Evolutionary conservation across 2,329 filamentous ascomycete species (phyloP), one percentile per base, ranked within the genome.

Genomic region (Moelleriella libera): DNA sequence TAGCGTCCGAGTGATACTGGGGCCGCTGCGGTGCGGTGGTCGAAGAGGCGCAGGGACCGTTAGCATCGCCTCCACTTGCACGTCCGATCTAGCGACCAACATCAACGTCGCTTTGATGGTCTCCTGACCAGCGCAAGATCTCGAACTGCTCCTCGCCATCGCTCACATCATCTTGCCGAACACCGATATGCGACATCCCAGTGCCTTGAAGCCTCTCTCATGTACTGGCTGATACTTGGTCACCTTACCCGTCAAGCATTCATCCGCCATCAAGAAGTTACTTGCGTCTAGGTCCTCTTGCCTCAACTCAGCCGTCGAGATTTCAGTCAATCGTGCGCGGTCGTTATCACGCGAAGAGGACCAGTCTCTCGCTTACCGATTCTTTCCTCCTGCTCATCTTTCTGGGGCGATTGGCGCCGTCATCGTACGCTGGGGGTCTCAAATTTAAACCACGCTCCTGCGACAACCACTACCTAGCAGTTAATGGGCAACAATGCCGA

Each of bases 401-500:
- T 21, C 21, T 21, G 21, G 21, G 21, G 21, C 21, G 21, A 21
- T 21, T 21, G 21, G 21, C 8, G 34, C 34, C 34, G 34, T 37
- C 34, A 37, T 37, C 12, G 34, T 9, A 8, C 34, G 34, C 21
- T 21, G 21, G 3, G 3, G 21, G 21, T 21, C 21, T 21, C 2
- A 21, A 3, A 21, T 21, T 21, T 21, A 21, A 4, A 12, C 34
- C 34, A 37, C 34, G 34, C 34, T 9, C 8, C 12, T 37, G 8
- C 8, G 34, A 37, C 34, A 37, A 37, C 34, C 8, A 37, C 21
- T 21, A 2, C 3, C 3, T 21, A 21, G 21, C 21, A 37, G 8
- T 12, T 37, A 9, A 9, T 30, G 5, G 30, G 31, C 8, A 49
- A 66, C 48, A 52, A 72, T 72, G 69, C 69, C 69, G 51, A 71